A percentile compares a stretch with the other conserved stretches of the same genome.
These are phyloP conservation scores for Domatiomyces catenatus DNA, from an alignment of 2,329 filamentous ascomycete species.

Conservation along the genomic window DNA sequence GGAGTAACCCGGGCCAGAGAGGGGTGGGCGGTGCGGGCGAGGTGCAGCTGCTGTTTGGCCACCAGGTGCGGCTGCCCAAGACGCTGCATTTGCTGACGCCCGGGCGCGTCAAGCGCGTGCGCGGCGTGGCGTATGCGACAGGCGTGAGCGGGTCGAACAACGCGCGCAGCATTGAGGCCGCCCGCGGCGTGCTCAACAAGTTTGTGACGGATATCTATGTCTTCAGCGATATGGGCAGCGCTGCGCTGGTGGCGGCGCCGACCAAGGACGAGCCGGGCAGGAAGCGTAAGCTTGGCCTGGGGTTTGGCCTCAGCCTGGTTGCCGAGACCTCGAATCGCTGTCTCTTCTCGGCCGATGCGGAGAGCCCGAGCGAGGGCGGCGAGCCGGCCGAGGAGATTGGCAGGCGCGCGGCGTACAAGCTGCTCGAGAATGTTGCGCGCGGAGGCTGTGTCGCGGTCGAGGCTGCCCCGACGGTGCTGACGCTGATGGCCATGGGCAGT, in stretches of 20 bases:
- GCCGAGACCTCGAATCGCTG: conserved; percentile 82
- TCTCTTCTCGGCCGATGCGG: conserved; percentile 74
- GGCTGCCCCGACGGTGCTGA: conserved; percentile 60
- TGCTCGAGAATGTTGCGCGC: conserved; percentile 66
- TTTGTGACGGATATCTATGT: conserved; percentile 83
- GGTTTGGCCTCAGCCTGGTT: conserved; percentile 79
- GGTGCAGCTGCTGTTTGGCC: conserved; percentile 85
- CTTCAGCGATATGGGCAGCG: conserved; percentile 51
- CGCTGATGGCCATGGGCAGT: conserved; percentile 93
- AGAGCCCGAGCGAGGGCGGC: conserved; percentile 59
- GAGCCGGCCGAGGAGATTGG: conserved; percentile 82
- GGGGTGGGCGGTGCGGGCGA: conserved; percentile 74
- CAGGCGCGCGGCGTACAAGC: conserved; percentile 70
- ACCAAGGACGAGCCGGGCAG: conserved; percentile 48
- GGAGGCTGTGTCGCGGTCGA: conserved; percentile 67
- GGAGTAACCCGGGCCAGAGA: conserved; percentile 60
- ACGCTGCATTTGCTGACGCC: conserved; percentile 77
- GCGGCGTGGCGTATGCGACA: conserved; percentile 85
- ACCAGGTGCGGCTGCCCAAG: conserved; percentile 84
- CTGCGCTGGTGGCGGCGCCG: conserved; percentile 48
- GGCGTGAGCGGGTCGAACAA: conserved; percentile 90
- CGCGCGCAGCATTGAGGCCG: conserved; percentile 82
- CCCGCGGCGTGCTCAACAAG: conserved; percentile 71
- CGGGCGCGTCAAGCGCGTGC: conserved; percentile 71
- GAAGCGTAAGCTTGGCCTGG: conserved; percentile 57